These are phyloP conservation scores for Glycine latifolia DNA, from an alignment of 306 rosid genomes.

Conservation along the genomic window DNA sequence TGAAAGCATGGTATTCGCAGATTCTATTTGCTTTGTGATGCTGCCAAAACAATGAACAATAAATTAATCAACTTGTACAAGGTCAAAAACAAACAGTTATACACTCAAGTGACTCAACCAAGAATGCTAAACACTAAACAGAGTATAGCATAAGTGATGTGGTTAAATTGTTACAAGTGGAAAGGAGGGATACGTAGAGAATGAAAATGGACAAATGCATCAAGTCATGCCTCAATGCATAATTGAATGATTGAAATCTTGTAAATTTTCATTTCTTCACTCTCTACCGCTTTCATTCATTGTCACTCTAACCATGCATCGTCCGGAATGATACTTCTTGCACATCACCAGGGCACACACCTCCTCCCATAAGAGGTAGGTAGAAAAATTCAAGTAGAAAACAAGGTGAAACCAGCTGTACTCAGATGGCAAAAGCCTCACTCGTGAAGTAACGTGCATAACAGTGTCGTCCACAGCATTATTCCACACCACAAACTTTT, in stretches of 20 bases:
- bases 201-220: slow-evolving; percentile 23
- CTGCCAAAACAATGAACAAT: slow-evolving; percentile 52
- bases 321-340: not conserved
- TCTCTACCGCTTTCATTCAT: slow-evolving; percentile 9
- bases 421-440: not conserved
- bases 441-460: not conserved
- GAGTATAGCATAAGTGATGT: too few species aligned
- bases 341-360: slow-evolving; percentile 5
- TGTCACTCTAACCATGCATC: slow-evolving; percentile 4
- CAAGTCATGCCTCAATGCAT: slow-evolving; percentile 25
- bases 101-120: slow-evolving; percentile 9
- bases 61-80: slow-evolving; percentile 2
- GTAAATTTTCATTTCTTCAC: slow-evolving; percentile 18
- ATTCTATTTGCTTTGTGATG: slow-evolving; percentile 63
- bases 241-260: slow-evolving; percentile 25
- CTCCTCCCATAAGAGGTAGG: not conserved
- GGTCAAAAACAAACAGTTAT: slow-evolving; percentile 22
- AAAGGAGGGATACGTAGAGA: slow-evolving; percentile 2
- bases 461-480: not conserved
- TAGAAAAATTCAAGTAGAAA: not conserved
- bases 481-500: not conserved
- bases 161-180: too few species aligned
- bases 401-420: slow-evolving; percentile 10
- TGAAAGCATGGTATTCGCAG: slow-evolving; percentile 77
- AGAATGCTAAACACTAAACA: not conserved